These are phyloP conservation scores for Leucosporidium creatinivorum DNA, from an alignment of 768 basidiomycete species.

Conservation along the genomic window DNA sequence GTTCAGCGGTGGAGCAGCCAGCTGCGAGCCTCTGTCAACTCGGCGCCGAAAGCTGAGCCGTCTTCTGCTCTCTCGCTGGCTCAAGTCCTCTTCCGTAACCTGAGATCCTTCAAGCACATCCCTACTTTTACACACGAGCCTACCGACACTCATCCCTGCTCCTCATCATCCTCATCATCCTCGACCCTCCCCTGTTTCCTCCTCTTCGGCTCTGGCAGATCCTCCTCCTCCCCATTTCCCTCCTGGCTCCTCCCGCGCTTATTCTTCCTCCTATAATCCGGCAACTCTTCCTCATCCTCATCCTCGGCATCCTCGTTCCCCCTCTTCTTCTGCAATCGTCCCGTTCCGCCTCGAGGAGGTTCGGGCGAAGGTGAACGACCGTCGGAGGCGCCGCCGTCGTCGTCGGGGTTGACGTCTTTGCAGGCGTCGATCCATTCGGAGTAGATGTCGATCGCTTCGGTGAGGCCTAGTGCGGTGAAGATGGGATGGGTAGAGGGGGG, in stretches of 20 bases:
- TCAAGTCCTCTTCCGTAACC: no score
- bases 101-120: no score
- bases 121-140: no score
- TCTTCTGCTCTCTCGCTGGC: no score
- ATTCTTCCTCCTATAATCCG: background rate
- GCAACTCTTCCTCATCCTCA: background rate
- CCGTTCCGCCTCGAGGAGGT: background rate
- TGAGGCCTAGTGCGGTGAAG: conserved; percentile 9
- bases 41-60: no score
- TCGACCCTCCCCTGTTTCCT: background rate
- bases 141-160: background rate
- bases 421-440: conserved; percentile 33
- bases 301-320: no score
- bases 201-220: background rate
- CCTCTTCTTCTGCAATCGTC: no score
- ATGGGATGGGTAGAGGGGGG: background rate
- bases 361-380: background rate
- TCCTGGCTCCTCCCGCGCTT: background rate
- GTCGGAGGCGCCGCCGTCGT: background rate
- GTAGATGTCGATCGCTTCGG: conserved; percentile 31
- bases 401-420: conserved; percentile 19
- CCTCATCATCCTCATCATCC: background rate
- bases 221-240: background rate
- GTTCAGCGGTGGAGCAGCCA: no score
- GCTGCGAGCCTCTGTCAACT: no score